These are phyloP conservation scores for Didymella keratinophila DNA, from an alignment of 2,329 filamentous ascomycete species.

Conservation along the genomic window DNA sequence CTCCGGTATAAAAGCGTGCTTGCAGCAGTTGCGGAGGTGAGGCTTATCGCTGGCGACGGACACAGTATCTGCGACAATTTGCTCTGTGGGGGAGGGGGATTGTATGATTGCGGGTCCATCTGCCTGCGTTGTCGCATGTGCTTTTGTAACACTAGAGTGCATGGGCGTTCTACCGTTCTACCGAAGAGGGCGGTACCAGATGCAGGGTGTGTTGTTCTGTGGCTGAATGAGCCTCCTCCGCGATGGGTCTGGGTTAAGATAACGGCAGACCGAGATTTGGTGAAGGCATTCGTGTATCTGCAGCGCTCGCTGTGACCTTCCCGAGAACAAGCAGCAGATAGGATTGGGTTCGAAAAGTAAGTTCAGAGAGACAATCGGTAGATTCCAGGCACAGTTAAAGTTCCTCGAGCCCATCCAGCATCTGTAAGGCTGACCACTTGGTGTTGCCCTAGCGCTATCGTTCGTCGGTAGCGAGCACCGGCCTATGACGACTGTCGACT, in stretches of 20 bases:
- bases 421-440: conserved; percentile 9
- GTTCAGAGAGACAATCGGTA: too few relatives aligned
- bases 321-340: too few relatives aligned
- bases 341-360: too few relatives aligned
- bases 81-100: background rate
- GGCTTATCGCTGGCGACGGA: background rate
- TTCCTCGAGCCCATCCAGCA: background rate
- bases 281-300: too few relatives aligned
- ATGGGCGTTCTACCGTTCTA: background rate
- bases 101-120: background rate
- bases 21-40: background rate
- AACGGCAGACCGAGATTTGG: conserved; percentile 1
- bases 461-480: conserved; percentile 8
- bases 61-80: background rate
- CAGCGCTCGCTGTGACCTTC: too few relatives aligned
- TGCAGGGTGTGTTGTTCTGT: conserved; percentile 3
- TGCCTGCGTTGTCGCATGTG: background rate
- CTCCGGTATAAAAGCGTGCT: background rate
- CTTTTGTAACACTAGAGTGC: background rate
- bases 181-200: background rate
- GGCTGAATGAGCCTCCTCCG: conserved; percentile 7
- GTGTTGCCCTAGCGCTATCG: background rate
- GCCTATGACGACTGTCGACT: conserved; percentile 8
- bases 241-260: conserved; percentile 6
- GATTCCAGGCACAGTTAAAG: too few relatives aligned